phyloP scores from a whole-genome alignment of 352 stramenopile species.

The Phytophthora tentaculata region DNA sequence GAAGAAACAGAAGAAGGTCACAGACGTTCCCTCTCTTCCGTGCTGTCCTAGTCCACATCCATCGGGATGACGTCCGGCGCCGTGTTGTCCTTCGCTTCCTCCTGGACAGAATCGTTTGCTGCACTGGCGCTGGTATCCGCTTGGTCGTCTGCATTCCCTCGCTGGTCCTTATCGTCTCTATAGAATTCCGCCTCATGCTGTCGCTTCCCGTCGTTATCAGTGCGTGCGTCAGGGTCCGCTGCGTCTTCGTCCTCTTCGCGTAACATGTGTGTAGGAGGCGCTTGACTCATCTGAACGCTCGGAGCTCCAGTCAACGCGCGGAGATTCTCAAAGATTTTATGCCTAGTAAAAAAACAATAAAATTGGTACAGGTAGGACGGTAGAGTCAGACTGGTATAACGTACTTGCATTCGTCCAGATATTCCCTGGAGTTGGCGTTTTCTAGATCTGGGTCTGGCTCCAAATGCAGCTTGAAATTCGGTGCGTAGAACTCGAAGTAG shows the following conservation, averaged over 20 bases:
- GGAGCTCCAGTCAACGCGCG: slow-evolving; percentile 72
- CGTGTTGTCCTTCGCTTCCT: slow-evolving; percentile 50
- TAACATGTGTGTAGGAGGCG: slow-evolving; percentile 73
- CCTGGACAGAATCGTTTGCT: slow-evolving; percentile 31
- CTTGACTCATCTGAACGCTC: slow-evolving; percentile 84
- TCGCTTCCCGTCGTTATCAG: slow-evolving; percentile 73
- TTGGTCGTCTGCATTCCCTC: slow-evolving; percentile 59
- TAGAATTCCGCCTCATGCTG: slow-evolving; percentile 88
- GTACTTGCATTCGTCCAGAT: slow-evolving; percentile 88
- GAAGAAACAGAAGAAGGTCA: slow-evolving; percentile 10
- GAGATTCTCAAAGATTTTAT: slow-evolving; percentile 89
- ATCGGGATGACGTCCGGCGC: slow-evolving; percentile 77
- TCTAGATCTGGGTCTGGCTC: slow-evolving; percentile 79
- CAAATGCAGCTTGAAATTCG: slow-evolving; percentile 87
- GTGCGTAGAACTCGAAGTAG: slow-evolving; percentile 88
- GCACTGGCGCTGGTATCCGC: slow-evolving; percentile 30
- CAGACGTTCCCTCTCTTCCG: not conserved
- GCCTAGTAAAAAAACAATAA: slow-evolving; percentile 41
- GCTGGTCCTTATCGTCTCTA: slow-evolving; percentile 79
- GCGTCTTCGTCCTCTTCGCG: slow-evolving; percentile 85
- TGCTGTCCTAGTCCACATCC: slow-evolving; percentile 72
- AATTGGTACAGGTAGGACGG: too few species aligned
- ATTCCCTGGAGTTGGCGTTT: slow-evolving; percentile 86
- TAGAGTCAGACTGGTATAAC: too few species aligned
- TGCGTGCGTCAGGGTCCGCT: slow-evolving; percentile 66